These are phyloP conservation scores for Colletotrichum horii DNA, from an alignment of 2,329 filamentous ascomycete species.

Conservation along the genomic window DNA sequence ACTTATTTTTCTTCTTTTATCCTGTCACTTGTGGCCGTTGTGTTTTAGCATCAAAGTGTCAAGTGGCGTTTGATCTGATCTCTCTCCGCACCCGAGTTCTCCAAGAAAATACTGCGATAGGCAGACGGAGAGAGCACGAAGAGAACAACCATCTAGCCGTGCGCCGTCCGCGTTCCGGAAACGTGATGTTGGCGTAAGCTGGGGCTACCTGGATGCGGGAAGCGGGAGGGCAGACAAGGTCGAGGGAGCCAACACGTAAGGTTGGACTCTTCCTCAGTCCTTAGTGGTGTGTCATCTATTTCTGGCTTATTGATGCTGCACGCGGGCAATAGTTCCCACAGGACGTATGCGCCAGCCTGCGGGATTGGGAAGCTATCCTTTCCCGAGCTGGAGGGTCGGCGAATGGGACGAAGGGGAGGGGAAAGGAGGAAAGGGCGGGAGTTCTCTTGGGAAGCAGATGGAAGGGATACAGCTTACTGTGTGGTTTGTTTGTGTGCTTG, in stretches of 20 bases:
- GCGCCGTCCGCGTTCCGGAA: neutral
- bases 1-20: neutral
- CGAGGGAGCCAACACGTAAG: neutral
- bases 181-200: neutral
- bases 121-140: neutral
- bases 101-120: neutral
- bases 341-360: neutral
- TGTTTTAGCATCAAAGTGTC: neutral
- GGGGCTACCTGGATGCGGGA: neutral
- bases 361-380: neutral
- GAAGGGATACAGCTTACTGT: neutral
- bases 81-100: neutral
- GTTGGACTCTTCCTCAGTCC: neutral
- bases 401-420: neutral
- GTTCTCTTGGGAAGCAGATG: neutral
- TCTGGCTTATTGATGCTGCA: neutral
- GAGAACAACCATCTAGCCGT: neutral
- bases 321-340: neutral
- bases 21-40: neutral
- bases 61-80: conserved; percentile 1
- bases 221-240: neutral
- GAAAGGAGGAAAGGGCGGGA: neutral
- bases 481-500: neutral
- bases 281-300: neutral
- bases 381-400: neutral